Percentiles rank a stretch among this genome's conserved stretches.
phyloP scores from a whole-genome alignment of 257 asterid species.

The Jasminum sambac region DNA sequence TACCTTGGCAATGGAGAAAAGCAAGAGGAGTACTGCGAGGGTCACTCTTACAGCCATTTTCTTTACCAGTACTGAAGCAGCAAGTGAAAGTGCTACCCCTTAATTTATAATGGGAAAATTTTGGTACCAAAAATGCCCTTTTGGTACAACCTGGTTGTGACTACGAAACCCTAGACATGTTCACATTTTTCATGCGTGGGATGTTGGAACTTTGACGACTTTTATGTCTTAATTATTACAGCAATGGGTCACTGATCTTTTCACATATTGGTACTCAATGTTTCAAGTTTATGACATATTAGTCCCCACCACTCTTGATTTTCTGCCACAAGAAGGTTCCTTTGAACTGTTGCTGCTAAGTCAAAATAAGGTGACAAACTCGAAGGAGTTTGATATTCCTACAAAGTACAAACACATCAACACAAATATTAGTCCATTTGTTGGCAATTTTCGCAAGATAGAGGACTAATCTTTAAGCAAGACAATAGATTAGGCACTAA shows the following conservation, averaged over 20 bases:
- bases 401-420: neutral
- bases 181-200: neutral
- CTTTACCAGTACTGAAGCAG: neutral
- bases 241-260: neutral
- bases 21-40: constrained; percentile 26
- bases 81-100: neutral
- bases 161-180: constrained; percentile 4
- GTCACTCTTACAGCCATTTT: constrained; percentile 33
- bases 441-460: neutral
- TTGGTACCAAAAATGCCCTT: constrained; percentile 6
- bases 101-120: neutral
- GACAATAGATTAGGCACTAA: neutral
- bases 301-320: neutral
- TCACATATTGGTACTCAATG: neutral
- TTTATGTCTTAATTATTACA: neutral
- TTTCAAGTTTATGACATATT: neutral
- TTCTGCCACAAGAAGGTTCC: neutral
- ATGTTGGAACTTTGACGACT: neutral
- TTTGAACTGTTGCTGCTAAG: neutral
- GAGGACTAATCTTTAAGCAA: neutral
- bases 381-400: neutral
- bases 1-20: constrained; percentile 37
- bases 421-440: neutral
- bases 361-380: neutral
- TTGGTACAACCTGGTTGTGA: neutral